A percentile compares a stretch with the other conserved stretches of the same genome.
Conservation (phyloP, 192 early-diverging fungal genomes). For the Rhizophagus clarus region DNA sequence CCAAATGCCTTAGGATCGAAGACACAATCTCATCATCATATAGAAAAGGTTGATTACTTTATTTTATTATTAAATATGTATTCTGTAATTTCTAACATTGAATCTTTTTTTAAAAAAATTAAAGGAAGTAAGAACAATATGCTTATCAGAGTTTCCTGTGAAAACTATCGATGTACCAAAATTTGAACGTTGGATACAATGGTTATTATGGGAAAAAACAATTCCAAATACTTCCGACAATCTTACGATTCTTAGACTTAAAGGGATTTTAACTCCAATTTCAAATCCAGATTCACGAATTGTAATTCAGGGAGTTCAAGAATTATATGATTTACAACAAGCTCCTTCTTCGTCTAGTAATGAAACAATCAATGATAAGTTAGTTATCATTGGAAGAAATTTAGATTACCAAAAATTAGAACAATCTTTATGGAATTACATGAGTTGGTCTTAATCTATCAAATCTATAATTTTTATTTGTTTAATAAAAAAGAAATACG, state of each 20-base stretch:
- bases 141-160: slow-evolving; percentile 10
- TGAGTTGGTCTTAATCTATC: slow-evolving; percentile 10
- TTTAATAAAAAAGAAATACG: neutral
- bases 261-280: slow-evolving; percentile 51
- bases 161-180: slow-evolving; percentile 43
- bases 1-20: neutral
- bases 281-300: slow-evolving; percentile 44
- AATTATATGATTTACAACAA: slow-evolving; percentile 59
- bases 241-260: slow-evolving; percentile 62
- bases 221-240: slow-evolving; percentile 39
- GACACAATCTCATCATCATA: neutral
- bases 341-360: slow-evolving; percentile 5
- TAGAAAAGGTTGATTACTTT: slow-evolving; percentile 3
- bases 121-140: slow-evolving; percentile 22
- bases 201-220: slow-evolving; percentile 64
- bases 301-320: slow-evolving; percentile 67
- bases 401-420: slow-evolving; percentile 28
- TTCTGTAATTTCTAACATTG: neutral
- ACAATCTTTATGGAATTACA: slow-evolving; percentile 27
- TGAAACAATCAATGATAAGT: slow-evolving; percentile 36
- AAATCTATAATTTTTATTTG: neutral
- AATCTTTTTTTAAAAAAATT: neutral
- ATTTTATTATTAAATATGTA: neutral
- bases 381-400: slow-evolving; percentile 48
- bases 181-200: slow-evolving; percentile 81